Percentiles rank a stretch among this genome's conserved stretches.
Conservation (phyloP, 768 basidiomycete species). For the Lentinula edodes region DNA sequence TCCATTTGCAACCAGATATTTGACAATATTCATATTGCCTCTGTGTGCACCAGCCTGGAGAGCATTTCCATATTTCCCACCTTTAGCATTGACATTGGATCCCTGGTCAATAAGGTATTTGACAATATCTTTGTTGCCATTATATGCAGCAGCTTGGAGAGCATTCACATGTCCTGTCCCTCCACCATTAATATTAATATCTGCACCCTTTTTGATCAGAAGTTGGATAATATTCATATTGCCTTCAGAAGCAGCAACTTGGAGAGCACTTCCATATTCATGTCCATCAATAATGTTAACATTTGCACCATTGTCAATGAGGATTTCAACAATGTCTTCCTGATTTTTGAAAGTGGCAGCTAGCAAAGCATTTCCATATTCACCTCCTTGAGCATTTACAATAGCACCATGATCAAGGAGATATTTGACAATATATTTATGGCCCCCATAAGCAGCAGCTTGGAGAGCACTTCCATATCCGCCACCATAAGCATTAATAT, state of each 20-base stretch:
- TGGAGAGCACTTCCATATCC: not conserved
- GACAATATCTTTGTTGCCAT: not conserved
- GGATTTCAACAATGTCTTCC: not conserved
- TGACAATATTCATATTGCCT: not conserved
- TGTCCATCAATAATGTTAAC: not conserved
- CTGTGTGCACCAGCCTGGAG: not conserved
- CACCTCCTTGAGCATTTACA: not conserved
- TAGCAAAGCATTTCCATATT: not conserved
- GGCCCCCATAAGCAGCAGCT: not conserved
- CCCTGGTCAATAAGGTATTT: no score
- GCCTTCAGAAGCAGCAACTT: not conserved
- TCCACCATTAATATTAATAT: not conserved
- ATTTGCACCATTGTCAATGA: not conserved
- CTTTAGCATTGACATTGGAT: not conserved
- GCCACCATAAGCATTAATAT: not conserved
- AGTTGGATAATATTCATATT: not conserved
- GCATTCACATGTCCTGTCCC: not conserved
- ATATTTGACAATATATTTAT: not conserved
- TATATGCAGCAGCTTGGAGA: not conserved
- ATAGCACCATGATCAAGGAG: not conserved
- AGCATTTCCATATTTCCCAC: not conserved
- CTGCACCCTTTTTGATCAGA: not conserved
- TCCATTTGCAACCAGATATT: not conserved
- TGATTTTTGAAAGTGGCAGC: not conserved
- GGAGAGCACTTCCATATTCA: not conserved